Percentiles rank a stretch among this genome's conserved stretches.
Evolutionary conservation across 192 early-diverging fungal genomes (phyloP).

Genomic region (Coemansia erecta): DNA sequence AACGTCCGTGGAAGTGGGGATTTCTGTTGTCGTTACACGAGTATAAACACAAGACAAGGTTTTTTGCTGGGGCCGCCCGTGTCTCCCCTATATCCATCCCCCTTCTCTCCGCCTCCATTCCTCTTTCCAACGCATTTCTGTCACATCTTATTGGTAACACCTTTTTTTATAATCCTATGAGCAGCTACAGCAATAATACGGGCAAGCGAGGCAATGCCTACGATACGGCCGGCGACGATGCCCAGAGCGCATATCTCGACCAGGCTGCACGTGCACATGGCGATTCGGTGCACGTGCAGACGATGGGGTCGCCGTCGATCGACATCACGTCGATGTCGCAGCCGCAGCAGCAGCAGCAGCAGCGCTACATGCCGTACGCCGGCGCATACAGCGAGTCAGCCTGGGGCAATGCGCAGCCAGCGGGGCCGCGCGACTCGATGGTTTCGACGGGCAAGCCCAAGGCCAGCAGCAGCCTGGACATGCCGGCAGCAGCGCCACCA

Average conservation of each 20-base stretch:
- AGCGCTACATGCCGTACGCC: conserved; percentile 22
- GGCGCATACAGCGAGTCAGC: conserved; percentile 39
- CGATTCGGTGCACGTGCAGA: neutral
- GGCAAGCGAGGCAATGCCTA: neutral
- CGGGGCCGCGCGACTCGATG: neutral
- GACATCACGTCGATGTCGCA: conserved; percentile 37
- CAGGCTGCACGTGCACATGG: neutral
- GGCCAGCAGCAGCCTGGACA: conserved; percentile 1
- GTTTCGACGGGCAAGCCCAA: neutral
- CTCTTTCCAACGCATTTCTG: neutral
- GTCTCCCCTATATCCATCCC: too few relatives aligned
- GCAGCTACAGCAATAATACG: conserved; percentile 1
- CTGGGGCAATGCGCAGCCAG: neutral
- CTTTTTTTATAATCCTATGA: too few relatives aligned
- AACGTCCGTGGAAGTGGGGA: too few relatives aligned
- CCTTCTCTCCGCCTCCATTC: too few relatives aligned
- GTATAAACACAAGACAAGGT: too few relatives aligned
- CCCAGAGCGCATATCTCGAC: neutral
- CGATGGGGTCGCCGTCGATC: conserved; percentile 7
- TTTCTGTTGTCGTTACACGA: too few relatives aligned
- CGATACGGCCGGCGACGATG: neutral
- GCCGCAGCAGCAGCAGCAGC: neutral
- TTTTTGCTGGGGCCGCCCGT: too few relatives aligned
- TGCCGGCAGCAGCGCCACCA: neutral
- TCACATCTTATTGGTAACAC: too few relatives aligned